Evolutionary conservation across 2,329 filamentous ascomycete species (phyloP), one percentile per base, ranked within the genome.

Genomic region (Tricladium varicosporioides): DNA sequence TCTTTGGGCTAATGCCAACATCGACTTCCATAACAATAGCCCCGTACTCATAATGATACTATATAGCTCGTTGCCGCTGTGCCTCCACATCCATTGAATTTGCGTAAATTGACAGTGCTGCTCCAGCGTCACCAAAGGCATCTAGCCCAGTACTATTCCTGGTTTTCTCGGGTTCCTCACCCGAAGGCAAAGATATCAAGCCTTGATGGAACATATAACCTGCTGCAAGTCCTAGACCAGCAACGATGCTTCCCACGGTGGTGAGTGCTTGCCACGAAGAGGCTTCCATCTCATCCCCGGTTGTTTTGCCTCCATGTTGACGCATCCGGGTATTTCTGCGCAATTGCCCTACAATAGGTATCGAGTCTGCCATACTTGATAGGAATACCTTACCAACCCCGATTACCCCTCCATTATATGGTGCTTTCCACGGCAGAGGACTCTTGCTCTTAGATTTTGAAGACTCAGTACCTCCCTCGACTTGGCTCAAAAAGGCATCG

Each of bases 181-280:
- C 50, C 36, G 44, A 47, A 11, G 56, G 60, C 11, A 62, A 54
- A n/a, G 60, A 60, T 13, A 72, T 63, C 2, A 71, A 54, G 15
- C 69, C 73, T 52, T 69, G 61, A 52, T 71, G 69, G 33, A 69
- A 63, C 48, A 65, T 67, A 61, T 65, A 72, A 18, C 67, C 69
- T 15, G 69, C 56, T 31, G 70, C 60, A n/a, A 69, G 45, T 2
- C 64, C 67, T 1, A 70, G 57, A 16, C 65, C 64, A 33, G 66
- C 68, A 40, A 69, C 59, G 5, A 71, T 46, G 11, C 66, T 63
- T 2, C 66, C 63, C 45, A 69, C 46, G 11, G 63, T 52, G 2
- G 61, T 56, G 9, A 66, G 40, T 51, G 58, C 62, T 53, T 58
- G 59, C 66, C 60, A 65, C 14, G 57, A 55, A 31, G 55, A 63